Conservation (phyloP, 169 alveolate genomes). For the Cryptosporidium muris region DNA sequence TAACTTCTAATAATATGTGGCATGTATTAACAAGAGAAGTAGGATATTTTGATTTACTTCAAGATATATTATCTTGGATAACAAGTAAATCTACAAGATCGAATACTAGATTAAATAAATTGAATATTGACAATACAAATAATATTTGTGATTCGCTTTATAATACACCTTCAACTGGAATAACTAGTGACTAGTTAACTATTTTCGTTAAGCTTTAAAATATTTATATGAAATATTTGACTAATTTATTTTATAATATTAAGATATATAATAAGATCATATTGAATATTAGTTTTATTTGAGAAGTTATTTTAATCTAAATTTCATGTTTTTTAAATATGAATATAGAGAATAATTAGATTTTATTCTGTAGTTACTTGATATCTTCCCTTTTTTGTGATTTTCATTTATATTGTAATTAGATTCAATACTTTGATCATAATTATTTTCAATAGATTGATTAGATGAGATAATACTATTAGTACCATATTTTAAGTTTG, state of each 20-base stretch:
- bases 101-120: too few relatives aligned
- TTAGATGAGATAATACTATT: background rate
- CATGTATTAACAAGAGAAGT: slow-evolving; percentile 57
- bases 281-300: too few relatives aligned
- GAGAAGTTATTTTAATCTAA: slow-evolving; percentile 5
- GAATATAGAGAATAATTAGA: slow-evolving; percentile 12
- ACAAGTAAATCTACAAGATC: background rate
- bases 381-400: background rate
- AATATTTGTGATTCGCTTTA: too few relatives aligned
- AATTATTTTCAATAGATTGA: background rate
- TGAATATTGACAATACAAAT: too few relatives aligned
- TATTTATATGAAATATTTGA: too few relatives aligned
- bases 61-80: slow-evolving; percentile 28
- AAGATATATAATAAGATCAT: too few relatives aligned
- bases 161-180: too few relatives aligned
- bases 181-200: too few relatives aligned
- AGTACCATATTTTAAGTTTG: slow-evolving; percentile 40
- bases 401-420: background rate
- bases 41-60: slow-evolving; percentile 45
- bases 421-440: background rate
- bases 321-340: slow-evolving; percentile 45
- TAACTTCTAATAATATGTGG: slow-evolving; percentile 54
- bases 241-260: too few relatives aligned
- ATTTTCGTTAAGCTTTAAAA: too few relatives aligned
- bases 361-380: too few relatives aligned